phyloP scores from a whole-genome alignment of 1,284 basidiomycete genomes.

The Ganoderma lingzhi region DNA sequence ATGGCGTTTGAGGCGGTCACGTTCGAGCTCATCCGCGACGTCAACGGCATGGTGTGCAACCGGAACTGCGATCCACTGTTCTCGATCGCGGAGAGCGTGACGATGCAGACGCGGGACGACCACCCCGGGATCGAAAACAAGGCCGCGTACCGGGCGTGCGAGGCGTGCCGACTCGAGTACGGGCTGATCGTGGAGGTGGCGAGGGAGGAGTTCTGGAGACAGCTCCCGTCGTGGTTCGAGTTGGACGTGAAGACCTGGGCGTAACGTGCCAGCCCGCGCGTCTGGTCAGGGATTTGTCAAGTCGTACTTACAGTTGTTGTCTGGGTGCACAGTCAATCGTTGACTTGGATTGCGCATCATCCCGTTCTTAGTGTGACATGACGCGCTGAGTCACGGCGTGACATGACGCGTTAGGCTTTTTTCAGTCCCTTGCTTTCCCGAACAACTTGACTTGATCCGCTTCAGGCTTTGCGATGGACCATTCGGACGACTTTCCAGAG shows the following conservation, averaged over 20 bases:
- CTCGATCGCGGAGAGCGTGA: conserved; percentile 68
- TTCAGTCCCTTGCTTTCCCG: background rate
- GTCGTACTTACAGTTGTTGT: conserved; percentile 6
- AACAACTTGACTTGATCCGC: background rate
- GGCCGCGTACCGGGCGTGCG: conserved; percentile 64
- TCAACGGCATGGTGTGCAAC: conserved; percentile 71
- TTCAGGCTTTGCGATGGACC: background rate
- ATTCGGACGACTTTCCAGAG: background rate
- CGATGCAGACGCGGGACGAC: conserved; percentile 66
- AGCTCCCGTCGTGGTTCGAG: conserved; percentile 71
- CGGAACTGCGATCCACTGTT: conserved; percentile 74
- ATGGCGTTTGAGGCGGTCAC: conserved; percentile 75
- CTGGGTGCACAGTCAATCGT: conserved; percentile 5
- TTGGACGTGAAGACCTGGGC: conserved; percentile 61
- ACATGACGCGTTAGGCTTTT: conserved; percentile 18
- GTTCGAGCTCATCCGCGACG: conserved; percentile 73
- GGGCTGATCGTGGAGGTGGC: conserved; percentile 60
- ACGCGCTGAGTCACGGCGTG: conserved; percentile 29
- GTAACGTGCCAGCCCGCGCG: conserved; percentile 33
- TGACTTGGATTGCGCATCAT: conserved; percentile 6
- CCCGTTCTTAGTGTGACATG: conserved; percentile 19
- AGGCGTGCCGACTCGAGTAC: conserved; percentile 69
- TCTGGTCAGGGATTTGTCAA: background rate
- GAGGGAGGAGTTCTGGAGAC: conserved; percentile 69
- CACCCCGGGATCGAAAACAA: conserved; percentile 49